Evolutionary conservation across 2,329 filamentous ascomycete genomes (phyloP), one percentile per base, ranked within the genome.

Genomic region (Colletotrichum simmondsii): DNA sequence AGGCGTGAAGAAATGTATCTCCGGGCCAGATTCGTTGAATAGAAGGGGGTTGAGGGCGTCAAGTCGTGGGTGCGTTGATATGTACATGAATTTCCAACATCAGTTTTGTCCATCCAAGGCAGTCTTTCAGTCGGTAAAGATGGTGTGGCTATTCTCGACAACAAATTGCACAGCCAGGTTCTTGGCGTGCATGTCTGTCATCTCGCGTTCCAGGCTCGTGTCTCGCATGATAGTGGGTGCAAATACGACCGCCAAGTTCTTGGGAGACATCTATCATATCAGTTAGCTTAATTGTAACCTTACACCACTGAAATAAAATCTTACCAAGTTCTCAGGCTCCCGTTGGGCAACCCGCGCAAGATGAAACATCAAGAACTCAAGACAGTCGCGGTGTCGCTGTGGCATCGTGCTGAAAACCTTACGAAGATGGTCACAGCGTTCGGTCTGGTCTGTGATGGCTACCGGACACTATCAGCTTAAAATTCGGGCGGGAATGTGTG

Each of bases 181-280:
- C 88, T 98, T 98, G 77, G 92, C 90, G 80, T 97, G 94, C 88
- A 98, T 97, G 81, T 99, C 97, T 35, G 92, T 96, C 92, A 99
- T 97, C 82, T 99, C 97, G 74, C 95, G 92, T 81, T 97, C 95
- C 74, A 98, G 90, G 78, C 93, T 96, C 80, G 92, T 89, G 69
- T 97, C 95, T 77, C 96, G 91, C 94, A 99, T 97, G 77, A 99
- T 97, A 1, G 97, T 99, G 8, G 97, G 97, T 10, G 97, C 97
- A 81, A 99, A 99, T 49, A 99, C 97, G 54, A 99, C 97, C 4
- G 97, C 95, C 74, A 98, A 85, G 80, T 99, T 99, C 84, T 97
- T 94, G 69, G 96, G 94, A 28, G 95, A 98, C 97, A 99, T 99
- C 91, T 94, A 73, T 2, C 58, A 14, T 58, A 64, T 60, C 14